Conservation (phyloP, 805 yeast genomes). For the Teunomyces kruisii region DNA sequence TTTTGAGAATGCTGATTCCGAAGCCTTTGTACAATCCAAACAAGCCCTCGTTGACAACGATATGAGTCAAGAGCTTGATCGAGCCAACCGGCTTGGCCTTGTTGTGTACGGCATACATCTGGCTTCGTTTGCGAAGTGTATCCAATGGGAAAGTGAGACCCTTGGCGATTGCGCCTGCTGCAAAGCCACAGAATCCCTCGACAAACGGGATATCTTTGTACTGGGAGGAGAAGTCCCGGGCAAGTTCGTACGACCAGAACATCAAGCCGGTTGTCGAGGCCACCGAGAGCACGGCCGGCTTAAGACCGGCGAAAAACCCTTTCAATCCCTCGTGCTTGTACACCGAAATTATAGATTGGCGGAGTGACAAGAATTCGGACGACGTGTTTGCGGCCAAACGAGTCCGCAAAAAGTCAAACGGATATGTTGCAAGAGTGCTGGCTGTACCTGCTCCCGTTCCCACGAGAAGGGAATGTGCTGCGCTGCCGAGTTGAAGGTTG, state of each 20-base stretch:
- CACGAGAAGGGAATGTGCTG: slow-evolving; percentile 50
- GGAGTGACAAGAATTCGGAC: slow-evolving; percentile 38
- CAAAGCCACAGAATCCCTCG: slow-evolving; percentile 63
- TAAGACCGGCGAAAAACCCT: slow-evolving; percentile 53
- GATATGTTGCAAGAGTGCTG: slow-evolving; percentile 78
- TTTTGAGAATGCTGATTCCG: slow-evolving; percentile 65
- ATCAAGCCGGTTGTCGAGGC: slow-evolving; percentile 72
- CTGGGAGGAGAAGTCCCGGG: slow-evolving; percentile 36
- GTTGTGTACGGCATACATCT: slow-evolving; percentile 42
- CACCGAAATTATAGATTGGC: slow-evolving; percentile 24
- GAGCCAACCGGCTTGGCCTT: slow-evolving; percentile 11
- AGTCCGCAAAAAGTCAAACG: slow-evolving; percentile 87
- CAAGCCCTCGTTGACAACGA: slow-evolving; percentile 58
- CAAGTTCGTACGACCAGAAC: slow-evolving; percentile 64
- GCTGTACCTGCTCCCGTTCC: slow-evolving; percentile 79
- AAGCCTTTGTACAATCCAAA: slow-evolving; percentile 75
- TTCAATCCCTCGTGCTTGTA: slow-evolving; percentile 30
- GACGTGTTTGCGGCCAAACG: slow-evolving; percentile 68
- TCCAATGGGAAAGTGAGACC: slow-evolving; percentile 82
- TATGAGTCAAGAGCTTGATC: slow-evolving; percentile 28
- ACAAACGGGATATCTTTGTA: slow-evolving; percentile 34
- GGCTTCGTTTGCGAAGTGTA: slow-evolving; percentile 74
- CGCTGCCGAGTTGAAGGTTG: slow-evolving; percentile 26
- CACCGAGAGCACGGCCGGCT: slow-evolving; percentile 57
- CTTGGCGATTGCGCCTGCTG: slow-evolving; percentile 78